These are phyloP conservation scores for Quercus engelmannii DNA, from an alignment of 306 rosid genomes.

Conservation along the genomic window DNA sequence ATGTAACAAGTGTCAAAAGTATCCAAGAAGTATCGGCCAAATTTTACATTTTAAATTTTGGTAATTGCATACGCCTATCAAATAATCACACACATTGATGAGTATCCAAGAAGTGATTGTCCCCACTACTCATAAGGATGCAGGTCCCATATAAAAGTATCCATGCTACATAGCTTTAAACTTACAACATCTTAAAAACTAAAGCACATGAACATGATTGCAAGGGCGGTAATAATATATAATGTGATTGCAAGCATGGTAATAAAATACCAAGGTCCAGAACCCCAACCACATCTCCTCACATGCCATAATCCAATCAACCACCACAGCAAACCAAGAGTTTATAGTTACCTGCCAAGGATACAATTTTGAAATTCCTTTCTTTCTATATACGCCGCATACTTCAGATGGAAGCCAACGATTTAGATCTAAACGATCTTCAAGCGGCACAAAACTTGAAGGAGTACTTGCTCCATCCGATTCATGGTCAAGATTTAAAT, in stretches of 20 bases:
- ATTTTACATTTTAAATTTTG: background rate
- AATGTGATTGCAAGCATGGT: too few relatives aligned
- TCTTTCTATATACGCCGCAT: constrained; percentile 70
- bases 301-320: background rate
- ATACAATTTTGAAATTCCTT: constrained; percentile 80
- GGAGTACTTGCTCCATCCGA: constrained; percentile 60
- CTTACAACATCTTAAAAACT: background rate
- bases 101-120: background rate
- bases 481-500: constrained; percentile 27
- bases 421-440: constrained; percentile 53
- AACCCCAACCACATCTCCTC: background rate
- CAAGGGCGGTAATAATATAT: too few relatives aligned
- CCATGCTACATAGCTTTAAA: background rate
- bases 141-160: background rate
- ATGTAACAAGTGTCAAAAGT: too few relatives aligned
- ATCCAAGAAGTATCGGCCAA: background rate
- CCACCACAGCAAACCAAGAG: background rate
- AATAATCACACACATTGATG: background rate
- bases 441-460: constrained; percentile 49
- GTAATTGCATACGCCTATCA: background rate
- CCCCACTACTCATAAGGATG: background rate
- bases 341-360: constrained; percentile 76
- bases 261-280: too few relatives aligned
- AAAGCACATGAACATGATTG: background rate
- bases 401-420: constrained; percentile 88